Conservation (phyloP, 2,329 filamentous ascomycete genomes). For the Colletotrichum lindemuthianum region DNA sequence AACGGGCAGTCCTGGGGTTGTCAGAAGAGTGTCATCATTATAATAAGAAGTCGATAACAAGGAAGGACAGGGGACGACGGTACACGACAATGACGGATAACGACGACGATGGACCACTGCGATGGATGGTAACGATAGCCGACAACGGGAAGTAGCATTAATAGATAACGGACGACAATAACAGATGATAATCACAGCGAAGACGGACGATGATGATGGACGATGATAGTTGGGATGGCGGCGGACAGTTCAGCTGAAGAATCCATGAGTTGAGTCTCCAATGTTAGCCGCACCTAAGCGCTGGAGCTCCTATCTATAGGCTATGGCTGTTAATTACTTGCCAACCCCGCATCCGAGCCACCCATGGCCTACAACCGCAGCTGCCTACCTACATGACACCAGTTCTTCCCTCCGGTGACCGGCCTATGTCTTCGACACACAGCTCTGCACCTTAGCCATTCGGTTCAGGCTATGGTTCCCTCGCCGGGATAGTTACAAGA, state of each 20-base stretch:
- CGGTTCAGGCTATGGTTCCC: slow-evolving; percentile 19
- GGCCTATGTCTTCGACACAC: slow-evolving; percentile 1
- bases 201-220: no score
- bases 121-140: no score
- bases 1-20: no score
- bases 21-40: no score
- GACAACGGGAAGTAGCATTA: no score
- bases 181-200: no score
- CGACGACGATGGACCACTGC: no score
- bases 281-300: slow-evolving; percentile 33
- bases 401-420: slow-evolving; percentile 22
- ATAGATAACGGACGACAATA: no score
- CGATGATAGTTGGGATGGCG: no score
- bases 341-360: slow-evolving; percentile 32
- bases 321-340: background rate
- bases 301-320: slow-evolving; percentile 11
- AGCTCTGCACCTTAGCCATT: background rate
- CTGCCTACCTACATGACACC: slow-evolving; percentile 25
- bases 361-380: slow-evolving; percentile 6
- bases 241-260: background rate
- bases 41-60: no score
- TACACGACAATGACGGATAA: no score
- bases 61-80: no score
- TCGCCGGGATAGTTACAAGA: slow-evolving; percentile 13
- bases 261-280: slow-evolving; percentile 18